Percentiles rank a stretch among this genome's conserved stretches.
These are phyloP conservation scores for Leccinum incarnatum DNA, from an alignment of 768 basidiomycete genomes.

Conservation along the genomic window DNA sequence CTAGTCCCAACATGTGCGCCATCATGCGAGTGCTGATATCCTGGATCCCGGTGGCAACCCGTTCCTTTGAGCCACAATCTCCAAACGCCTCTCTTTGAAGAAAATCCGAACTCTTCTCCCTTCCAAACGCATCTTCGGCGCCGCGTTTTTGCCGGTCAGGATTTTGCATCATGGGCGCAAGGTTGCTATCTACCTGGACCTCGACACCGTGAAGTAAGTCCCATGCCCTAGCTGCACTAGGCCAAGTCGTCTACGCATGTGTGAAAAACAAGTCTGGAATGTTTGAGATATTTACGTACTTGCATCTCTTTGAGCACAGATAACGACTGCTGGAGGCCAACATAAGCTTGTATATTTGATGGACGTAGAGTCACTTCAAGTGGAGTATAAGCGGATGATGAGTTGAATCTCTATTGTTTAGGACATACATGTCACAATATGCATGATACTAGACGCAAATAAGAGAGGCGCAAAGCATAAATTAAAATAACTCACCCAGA, in stretches of 20 bases:
- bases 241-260: slow-evolving; percentile 57
- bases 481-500: slow-evolving; percentile 54
- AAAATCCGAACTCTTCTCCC: slow-evolving; percentile 47
- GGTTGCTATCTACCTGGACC: slow-evolving; percentile 45
- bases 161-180: slow-evolving; percentile 35
- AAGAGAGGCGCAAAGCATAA: not conserved
- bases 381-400: slow-evolving; percentile 12
- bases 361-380: slow-evolving; percentile 66
- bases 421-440: slow-evolving; percentile 64
- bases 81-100: slow-evolving; percentile 42
- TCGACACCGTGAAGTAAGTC: slow-evolving; percentile 67
- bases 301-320: slow-evolving; percentile 64
- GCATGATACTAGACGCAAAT: slow-evolving; percentile 60
- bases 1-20: slow-evolving; percentile 70
- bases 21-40: slow-evolving; percentile 63
- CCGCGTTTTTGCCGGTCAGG: slow-evolving; percentile 53
- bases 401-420: not conserved
- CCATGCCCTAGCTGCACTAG: slow-evolving; percentile 63
- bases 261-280: slow-evolving; percentile 12
- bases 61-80: slow-evolving; percentile 23
- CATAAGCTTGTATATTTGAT: slow-evolving; percentile 63
- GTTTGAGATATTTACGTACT: slow-evolving; percentile 36
- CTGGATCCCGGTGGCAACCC: slow-evolving; percentile 46
- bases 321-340: slow-evolving; percentile 65
- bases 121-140: slow-evolving; percentile 63